These are phyloP conservation scores for Pseudopyrenochaeta lycopersici DNA, from an alignment of 2,329 filamentous ascomycete genomes.

Conservation along the genomic window DNA sequence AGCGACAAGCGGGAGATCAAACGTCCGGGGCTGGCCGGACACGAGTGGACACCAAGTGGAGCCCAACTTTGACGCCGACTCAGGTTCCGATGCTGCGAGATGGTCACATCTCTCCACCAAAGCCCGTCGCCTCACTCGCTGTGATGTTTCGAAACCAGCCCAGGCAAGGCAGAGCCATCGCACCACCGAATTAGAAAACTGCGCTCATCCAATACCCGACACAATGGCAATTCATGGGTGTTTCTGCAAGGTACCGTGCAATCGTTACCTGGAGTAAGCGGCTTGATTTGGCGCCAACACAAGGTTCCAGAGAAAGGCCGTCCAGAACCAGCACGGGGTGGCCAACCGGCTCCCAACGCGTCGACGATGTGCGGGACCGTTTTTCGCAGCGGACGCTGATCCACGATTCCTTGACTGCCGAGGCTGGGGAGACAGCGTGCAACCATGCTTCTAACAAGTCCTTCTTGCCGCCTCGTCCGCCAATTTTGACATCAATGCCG, in stretches of 20 bases:
- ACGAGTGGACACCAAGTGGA: constrained; percentile 14
- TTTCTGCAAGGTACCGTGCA: constrained; percentile 14
- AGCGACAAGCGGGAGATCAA: constrained; percentile 20
- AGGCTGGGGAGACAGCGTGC: constrained; percentile 2
- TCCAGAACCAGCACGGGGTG: constrained; percentile 9
- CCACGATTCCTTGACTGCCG: constrained; percentile 5
- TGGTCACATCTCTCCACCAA: constrained; percentile 3
- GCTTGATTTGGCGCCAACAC: constrained; percentile 11
- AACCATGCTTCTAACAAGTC: constrained; percentile 2
- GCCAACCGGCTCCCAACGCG: constrained; percentile 8
- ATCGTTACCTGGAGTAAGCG: constrained; percentile 8
- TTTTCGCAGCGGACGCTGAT: constrained; percentile 11
- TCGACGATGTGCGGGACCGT: constrained; percentile 9
- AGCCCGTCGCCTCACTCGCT: constrained; percentile 6
- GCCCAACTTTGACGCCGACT: constrained; percentile 1
- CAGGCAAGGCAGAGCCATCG: constrained; percentile 5
- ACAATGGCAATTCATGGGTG: constrained; percentile 14
- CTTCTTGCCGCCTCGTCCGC: background rate
- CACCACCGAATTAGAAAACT: constrained; percentile 1
- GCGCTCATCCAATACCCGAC: constrained; percentile 1
- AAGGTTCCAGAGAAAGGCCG: background rate
- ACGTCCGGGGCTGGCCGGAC: constrained; percentile 12
- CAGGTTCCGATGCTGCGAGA: constrained; percentile 20
- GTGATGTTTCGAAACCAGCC: constrained; percentile 19
- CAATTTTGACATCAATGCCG: constrained; percentile 24